Evolutionary conservation across 208 protist genomes (phyloP), one percentile per base, ranked within the genome.

Genomic region (Leishmania gerbilli): DNA sequence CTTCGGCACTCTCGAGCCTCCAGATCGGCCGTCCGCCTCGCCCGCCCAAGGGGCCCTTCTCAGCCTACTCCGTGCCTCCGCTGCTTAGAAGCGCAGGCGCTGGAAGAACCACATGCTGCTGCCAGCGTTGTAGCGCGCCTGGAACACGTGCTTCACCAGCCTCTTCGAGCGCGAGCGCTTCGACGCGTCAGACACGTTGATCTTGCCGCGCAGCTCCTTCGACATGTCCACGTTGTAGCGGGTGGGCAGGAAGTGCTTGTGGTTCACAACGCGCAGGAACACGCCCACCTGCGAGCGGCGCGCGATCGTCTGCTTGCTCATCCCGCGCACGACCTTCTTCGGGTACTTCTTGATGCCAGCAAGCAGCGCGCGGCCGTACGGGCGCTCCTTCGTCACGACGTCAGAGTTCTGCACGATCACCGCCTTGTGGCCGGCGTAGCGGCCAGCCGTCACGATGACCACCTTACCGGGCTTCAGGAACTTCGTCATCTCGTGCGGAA

Each of bases 21-120:
- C 31, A 9, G 17, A 71, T 45, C 65, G 7, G 65, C 65, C 31
- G 40, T 42, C 34, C 13, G 37, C 64, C 31, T 1, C 31, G 4
- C 8, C 31, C 34, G n/a, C 37, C 15, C 65, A 0, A 7, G 19
- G n/a, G 47, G 40, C 34, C 65, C 19, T 8, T n/a, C 79, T 94
- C 89, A 65, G 99, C 92, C 90, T 96, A 95, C 81, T 91, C 96
- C 96, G 91, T 98, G 99, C 81, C 91, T 91, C 77, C 97, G 96
- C 81, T 95, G 56, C 85, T 99, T 99, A 99, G 97, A 99, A 99
- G 88, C 98, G 93, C 83, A 99, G 97, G 90, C 98, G 98, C 89
- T 98, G 91, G 97, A 99, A 99, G 96, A 99, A 99, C 99, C 99
- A 99, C 82, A 93, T 93, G 97, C 99, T 99, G 92, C 98, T 98